phyloP scores from a whole-genome alignment of 495 filamentous ascomycete species.

The Trichoderma orchidacearum region DNA sequence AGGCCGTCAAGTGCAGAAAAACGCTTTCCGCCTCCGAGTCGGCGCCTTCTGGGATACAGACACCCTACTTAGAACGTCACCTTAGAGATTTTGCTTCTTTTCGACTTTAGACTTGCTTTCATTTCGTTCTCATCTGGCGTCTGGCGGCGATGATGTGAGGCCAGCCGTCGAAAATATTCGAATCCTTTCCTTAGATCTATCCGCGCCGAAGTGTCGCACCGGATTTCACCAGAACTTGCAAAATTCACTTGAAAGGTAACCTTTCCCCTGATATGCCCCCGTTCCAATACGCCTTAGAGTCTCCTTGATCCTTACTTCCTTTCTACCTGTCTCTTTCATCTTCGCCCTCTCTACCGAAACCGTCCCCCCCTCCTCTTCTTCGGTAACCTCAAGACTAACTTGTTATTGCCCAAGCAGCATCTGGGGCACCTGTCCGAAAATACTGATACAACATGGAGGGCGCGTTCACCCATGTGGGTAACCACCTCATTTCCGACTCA shows the following conservation, averaged over 20 bases:
- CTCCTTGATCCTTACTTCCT: background rate
- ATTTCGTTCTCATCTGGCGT: background rate
- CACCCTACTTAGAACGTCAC: background rate
- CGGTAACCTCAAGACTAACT: background rate
- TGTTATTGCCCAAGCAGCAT: background rate
- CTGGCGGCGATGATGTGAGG: background rate
- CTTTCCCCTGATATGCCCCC: background rate
- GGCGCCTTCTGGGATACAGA: background rate
- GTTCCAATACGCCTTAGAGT: background rate
- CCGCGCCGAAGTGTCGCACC: background rate
- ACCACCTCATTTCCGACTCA: conserved; percentile 64
- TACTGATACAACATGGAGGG: conserved; percentile 48
- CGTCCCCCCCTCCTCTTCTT: no score
- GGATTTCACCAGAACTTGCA: background rate
- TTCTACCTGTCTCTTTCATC: background rate
- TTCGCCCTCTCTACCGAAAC: background rate
- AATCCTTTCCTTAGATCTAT: background rate
- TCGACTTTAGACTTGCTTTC: background rate
- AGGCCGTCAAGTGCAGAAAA: background rate
- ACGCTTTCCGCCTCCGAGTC: background rate
- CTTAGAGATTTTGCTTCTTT: background rate
- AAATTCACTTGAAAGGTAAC: background rate
- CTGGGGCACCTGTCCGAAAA: background rate
- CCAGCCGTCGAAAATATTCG: background rate
- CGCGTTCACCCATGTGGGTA: conserved; percentile 75